Evolutionary conservation across 495 filamentous ascomycete species (phyloP).

Genomic region (Aspergillus indologenus): DNA sequence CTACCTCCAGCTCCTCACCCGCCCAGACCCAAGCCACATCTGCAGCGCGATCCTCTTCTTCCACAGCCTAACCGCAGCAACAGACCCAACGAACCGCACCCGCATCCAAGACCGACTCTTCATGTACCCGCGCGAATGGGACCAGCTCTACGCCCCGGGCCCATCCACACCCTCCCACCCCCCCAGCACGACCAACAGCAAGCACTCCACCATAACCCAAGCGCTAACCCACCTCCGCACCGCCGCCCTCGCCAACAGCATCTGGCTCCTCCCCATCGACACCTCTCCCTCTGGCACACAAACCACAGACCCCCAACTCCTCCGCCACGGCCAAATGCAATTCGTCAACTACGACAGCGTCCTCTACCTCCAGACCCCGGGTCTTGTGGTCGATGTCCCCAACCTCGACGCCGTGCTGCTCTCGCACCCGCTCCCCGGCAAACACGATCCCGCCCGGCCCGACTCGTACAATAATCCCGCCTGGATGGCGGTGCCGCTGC

Average conservation of each 20-base stretch:
- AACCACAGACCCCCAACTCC: conserved; percentile 39
- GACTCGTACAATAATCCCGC: conserved; percentile 45
- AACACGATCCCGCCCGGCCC: conserved; percentile 33
- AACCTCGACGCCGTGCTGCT: conserved; percentile 41
- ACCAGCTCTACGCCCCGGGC: conserved; percentile 25
- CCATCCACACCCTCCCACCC: neutral
- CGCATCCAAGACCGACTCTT: conserved; percentile 46
- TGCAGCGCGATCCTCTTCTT: conserved; percentile 47
- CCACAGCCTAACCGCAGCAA: conserved; percentile 32
- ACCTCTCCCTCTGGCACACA: conserved; percentile 34
- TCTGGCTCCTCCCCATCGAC: conserved; percentile 48
- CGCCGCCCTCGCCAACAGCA: conserved; percentile 41
- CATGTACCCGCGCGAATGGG: conserved; percentile 49
- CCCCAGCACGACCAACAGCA: neutral
- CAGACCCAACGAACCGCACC: conserved; percentile 28
- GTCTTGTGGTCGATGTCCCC: conserved; percentile 37
- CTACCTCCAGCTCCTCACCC: conserved; percentile 44
- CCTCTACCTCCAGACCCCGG: conserved; percentile 41
- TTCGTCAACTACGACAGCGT: conserved; percentile 50
- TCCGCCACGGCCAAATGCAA: conserved; percentile 44
- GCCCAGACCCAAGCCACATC: conserved; percentile 45
- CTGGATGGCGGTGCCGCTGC: conserved; percentile 43
- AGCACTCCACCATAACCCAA: neutral
- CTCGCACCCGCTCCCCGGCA: conserved; percentile 33
- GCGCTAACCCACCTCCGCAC: conserved; percentile 37